phyloP scores from a whole-genome alignment of 306 rosid genomes.

The Prunus padus region DNA sequence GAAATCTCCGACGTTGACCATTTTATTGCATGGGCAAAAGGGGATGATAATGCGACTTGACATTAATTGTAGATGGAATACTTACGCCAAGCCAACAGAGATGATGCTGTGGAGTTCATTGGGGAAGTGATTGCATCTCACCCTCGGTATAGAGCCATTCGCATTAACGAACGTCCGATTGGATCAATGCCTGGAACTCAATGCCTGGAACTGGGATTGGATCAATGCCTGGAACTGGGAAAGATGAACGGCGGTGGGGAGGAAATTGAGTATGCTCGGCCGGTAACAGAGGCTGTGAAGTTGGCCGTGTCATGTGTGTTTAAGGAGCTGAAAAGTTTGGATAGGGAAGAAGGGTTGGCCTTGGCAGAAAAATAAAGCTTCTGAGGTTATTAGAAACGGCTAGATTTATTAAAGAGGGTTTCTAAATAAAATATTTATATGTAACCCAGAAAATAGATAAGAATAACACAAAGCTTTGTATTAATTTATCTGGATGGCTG shows the following conservation, averaged over 20 bases:
- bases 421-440: background rate
- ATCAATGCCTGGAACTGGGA: constrained; percentile 2
- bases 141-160: background rate
- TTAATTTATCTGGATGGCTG: background rate
- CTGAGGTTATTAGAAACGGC: constrained; percentile 17
- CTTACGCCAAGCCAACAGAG: background rate
- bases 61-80: constrained; percentile 3
- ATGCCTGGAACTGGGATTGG: constrained; percentile 9
- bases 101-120: background rate
- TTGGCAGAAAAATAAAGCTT: constrained; percentile 1
- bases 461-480: background rate
- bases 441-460: background rate
- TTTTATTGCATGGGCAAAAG: background rate
- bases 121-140: background rate
- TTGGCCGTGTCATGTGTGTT: background rate
- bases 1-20: background rate
- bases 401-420: background rate
- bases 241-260: background rate
- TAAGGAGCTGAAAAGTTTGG: constrained; percentile 1
- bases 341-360: constrained; percentile 6
- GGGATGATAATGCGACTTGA: constrained; percentile 11
- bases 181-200: background rate
- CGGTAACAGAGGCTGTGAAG: constrained; percentile 12
- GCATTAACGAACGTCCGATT: background rate
- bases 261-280: background rate